These are phyloP conservation scores for Phanerochaete carnosa DNA, from an alignment of 768 basidiomycete species.

Conservation along the genomic window DNA sequence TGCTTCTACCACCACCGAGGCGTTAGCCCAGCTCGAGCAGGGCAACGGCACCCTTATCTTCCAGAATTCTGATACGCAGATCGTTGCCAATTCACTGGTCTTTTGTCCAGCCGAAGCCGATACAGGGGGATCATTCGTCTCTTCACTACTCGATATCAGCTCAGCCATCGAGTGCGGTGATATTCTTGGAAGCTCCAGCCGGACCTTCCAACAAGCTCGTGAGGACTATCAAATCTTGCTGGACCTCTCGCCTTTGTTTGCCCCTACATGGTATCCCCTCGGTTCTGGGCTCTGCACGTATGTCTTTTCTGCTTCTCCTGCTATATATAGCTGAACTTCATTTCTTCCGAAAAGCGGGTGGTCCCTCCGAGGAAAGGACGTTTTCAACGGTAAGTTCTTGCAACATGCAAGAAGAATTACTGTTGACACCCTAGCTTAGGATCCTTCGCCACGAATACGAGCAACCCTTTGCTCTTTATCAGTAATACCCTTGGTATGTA, in stretches of 20 bases:
- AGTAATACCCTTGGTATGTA: constrained; percentile 1
- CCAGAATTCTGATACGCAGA: too few species aligned
- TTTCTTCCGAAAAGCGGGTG: not conserved
- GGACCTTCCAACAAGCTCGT: not conserved
- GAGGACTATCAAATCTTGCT: not conserved
- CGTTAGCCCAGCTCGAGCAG: not conserved
- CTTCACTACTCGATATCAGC: not conserved
- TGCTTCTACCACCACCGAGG: not conserved
- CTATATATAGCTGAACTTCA: not conserved
- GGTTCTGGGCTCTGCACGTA: not conserved
- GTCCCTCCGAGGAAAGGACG: not conserved
- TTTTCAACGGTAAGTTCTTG: not conserved
- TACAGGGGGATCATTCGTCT: too few species aligned
- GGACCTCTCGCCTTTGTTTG: not conserved
- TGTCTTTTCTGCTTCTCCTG: not conserved
- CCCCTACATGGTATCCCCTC: not conserved
- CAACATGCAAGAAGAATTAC: not conserved
- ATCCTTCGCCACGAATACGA: constrained; percentile 1
- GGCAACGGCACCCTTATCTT: not conserved
- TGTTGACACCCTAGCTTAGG: not conserved
- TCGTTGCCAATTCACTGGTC: too few species aligned
- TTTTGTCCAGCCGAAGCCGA: too few species aligned
- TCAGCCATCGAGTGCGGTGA: not conserved
- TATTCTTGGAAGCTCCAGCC: not conserved
- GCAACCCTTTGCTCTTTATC: not conserved